A percentile compares a stretch with the other conserved stretches of the same genome.
Conservation (phyloP, 345 rosid genomes). For the Sisymbrium irio region DNA sequence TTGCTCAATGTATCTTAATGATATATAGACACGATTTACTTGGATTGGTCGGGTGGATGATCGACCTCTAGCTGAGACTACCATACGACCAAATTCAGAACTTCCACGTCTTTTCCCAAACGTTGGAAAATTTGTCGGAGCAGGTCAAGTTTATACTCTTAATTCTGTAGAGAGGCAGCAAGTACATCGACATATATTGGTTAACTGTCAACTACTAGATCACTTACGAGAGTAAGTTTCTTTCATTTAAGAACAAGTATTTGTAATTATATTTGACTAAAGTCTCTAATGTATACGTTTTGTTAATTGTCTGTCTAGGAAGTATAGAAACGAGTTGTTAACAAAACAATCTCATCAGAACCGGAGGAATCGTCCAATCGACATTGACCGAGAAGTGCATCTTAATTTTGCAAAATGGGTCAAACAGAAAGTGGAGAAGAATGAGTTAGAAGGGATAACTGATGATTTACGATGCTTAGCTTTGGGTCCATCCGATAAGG, state of each 20-base stretch:
- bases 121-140: background rate
- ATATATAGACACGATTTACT: background rate
- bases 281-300: background rate
- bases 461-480: constrained; percentile 11
- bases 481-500: background rate
- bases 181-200: constrained; percentile 3
- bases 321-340: background rate
- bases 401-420: constrained; percentile 8
- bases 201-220: constrained; percentile 12
- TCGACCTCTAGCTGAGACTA: background rate
- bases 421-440: background rate
- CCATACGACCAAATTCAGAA: background rate
- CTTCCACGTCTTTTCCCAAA: background rate
- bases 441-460: constrained; percentile 6
- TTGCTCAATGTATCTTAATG: background rate
- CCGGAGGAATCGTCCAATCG: background rate
- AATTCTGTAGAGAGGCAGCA: background rate
- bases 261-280: background rate
- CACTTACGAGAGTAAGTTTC: constrained; percentile 8
- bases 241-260: background rate
- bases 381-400: background rate
- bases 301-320: background rate
- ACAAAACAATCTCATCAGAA: background rate
- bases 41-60: background rate
- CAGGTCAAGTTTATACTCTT: background rate